A percentile compares a stretch with the other conserved stretches of the same genome.
phyloP scores from a whole-genome alignment of 106 monocot genomes.

The Acorus calamus region DNA sequence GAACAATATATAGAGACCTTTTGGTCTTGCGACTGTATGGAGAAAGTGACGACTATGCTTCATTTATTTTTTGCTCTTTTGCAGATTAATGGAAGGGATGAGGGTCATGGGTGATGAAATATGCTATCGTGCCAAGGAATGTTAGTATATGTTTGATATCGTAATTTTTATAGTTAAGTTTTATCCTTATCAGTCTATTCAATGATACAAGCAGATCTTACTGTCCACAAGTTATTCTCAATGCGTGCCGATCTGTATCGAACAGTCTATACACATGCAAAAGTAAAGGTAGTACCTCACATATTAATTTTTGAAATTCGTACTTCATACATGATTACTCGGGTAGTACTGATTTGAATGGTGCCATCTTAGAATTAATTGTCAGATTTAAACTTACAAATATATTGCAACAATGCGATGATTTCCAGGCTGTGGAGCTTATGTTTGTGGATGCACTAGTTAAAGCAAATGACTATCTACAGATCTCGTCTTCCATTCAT shows the following conservation, averaged over 20 bases:
- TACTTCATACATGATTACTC: background rate
- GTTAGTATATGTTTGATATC: conserved; percentile 24
- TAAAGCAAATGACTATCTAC: conserved; percentile 64
- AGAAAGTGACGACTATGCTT: background rate
- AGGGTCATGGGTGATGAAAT: conserved; percentile 88
- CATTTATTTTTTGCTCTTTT: background rate
- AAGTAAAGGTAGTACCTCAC: conserved; percentile 65
- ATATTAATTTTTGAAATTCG: background rate
- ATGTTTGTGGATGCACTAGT: conserved; percentile 95
- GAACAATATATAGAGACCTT: too few relatives aligned
- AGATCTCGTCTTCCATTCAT: conserved; percentile 40
- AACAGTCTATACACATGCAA: conserved; percentile 93
- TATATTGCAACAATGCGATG: background rate
- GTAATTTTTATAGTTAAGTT: background rate
- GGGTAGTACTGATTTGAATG: too few relatives aligned
- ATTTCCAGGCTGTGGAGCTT: conserved; percentile 69
- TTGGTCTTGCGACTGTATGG: too few relatives aligned
- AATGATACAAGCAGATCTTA: conserved; percentile 7
- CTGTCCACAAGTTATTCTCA: conserved; percentile 78
- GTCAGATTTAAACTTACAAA: too few relatives aligned
- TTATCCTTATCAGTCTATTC: conserved; percentile 8
- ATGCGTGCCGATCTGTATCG: conserved; percentile 96
- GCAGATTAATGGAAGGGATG: conserved; percentile 81
- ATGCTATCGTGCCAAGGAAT: conserved; percentile 96
- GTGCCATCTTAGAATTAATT: too few relatives aligned